Base-by-base conservation (phyloP, 805 yeast genomes). In the Cyberlindnera galapagoensis region DNA sequence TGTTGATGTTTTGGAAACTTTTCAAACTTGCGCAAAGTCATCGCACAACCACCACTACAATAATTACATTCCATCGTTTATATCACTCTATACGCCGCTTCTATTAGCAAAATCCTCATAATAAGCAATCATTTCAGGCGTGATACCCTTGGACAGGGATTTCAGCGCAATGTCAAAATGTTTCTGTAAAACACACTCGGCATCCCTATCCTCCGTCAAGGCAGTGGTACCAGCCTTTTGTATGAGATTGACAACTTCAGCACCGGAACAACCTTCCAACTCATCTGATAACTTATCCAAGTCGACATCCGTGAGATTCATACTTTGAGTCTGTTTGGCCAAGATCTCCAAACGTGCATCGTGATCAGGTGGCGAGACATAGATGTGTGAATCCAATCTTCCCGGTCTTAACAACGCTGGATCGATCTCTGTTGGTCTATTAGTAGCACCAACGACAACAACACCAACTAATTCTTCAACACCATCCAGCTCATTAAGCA, bases 201-300 rank as follows among this genome's bases (percentile, higher is more conserved):
- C 69, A 4, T 74, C 60, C 6, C 69, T 56, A 40, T 82, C 60
- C 44, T 85, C 95, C 80, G 85, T 86, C 36, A 92, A 77, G 0
- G 97, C 96, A n/a, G 82, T 74, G 9, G 92, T 60, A 3, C 98
- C 98, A 1, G 97, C 96, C 56, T 90, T 97, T 55, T 88, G 97
- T 47, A 96, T 85, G 14, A 90, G 56, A 14, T 87, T 66, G 0
- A 88, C 94, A 23, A 92, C 84, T 56, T 92, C 98, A 0, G 97
- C 96, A 22, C 99, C 99, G 0, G 97, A 87, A 50, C 94, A 87
- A 1, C 98, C 97, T 0, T 81, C 90, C 0, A 96, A 83, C 6
- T 60, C 48, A 2, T 46, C 56, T 0, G 94, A 87, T 9, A 85
- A 58, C 8, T 54, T 59, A 1, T 62, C 61, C 16, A 84, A 54